Evolutionary conservation across 805 yeast species (phyloP), one percentile per base, ranked within the genome.

Genomic region (Zygoascus biomembranicola): DNA sequence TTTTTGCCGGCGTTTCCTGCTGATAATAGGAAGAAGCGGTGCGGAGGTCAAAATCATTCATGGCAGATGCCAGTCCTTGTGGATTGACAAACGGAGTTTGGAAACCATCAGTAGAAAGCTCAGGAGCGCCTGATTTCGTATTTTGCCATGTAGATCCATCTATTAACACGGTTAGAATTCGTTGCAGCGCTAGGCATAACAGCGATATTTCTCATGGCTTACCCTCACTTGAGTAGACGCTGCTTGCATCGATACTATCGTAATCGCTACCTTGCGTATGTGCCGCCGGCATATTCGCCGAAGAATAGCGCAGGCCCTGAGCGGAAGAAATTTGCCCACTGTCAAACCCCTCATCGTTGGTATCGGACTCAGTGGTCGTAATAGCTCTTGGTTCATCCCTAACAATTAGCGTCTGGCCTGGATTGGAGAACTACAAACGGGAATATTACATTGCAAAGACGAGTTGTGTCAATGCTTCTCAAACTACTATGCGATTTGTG

Each of bases 1-100:
- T 35, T 57, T 53, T 26, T 60, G 55, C 16, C 11, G 39, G 18
- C 28, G 20, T 9, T 26, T 28, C n/a, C 39, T 49, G 31, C 16
- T 10, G 41, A 13, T 19, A 20, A 11, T 46, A 20, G 14, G 49
- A 19, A 39, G 20, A 13, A 31, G 14, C 41, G 8, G 41, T 10
- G 32, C n/a, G n/a, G 18, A 31, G 31, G 14, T 32, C 41, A 9
- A 42, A 18, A 18, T 18, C 44, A 19, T 42, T 42, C 23, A 42
- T 4, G 3, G 44, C 44, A 13, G 44, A 42, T n/a, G 44, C 44
- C 23, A 46, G 3, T 16, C 16, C 32, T n/a, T 18, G 2, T 10
- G 49, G 26, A 32, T 46, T 46, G 5, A 46, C 42, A 31, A 26
- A 31, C 14, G 49, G 49, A 31, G 49, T 32, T 39, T 16, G 18